Evolutionary conservation across 768 basidiomycete species (phyloP).

Genomic region (Mrakia blollopis): DNA sequence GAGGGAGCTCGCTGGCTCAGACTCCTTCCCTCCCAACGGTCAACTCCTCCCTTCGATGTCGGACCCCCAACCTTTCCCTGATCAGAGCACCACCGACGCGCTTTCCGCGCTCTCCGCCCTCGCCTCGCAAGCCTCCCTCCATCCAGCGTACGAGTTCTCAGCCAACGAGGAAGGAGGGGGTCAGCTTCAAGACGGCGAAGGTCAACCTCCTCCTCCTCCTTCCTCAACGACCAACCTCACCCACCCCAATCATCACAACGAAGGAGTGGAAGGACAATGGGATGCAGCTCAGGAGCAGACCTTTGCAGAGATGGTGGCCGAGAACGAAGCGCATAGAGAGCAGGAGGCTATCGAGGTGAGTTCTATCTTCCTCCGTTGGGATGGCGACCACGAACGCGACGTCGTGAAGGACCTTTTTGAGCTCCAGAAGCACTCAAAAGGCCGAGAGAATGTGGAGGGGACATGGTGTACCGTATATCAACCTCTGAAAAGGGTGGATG

Average conservation of each 20-base stretch:
- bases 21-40: no score
- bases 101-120: slow-evolving; percentile 25
- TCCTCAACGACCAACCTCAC: background rate
- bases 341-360: background rate
- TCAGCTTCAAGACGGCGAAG: background rate
- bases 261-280: background rate
- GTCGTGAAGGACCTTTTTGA: background rate
- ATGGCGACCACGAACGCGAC: background rate
- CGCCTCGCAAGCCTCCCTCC: slow-evolving; percentile 20
- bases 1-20: no score
- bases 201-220: background rate
- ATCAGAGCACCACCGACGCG: slow-evolving; percentile 12
- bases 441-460: background rate
- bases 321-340: background rate
- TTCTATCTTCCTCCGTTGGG: background rate
- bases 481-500: background rate
- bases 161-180: background rate
- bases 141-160: background rate
- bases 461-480: background rate
- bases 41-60: no score
- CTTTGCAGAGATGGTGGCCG: background rate
- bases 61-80: background rate
- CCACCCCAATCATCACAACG: background rate
- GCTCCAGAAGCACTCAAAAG: background rate
- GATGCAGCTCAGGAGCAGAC: background rate